phyloP scores from a whole-genome alignment of 139 green algal genomes.

The Coccomyxa sp. region DNA sequence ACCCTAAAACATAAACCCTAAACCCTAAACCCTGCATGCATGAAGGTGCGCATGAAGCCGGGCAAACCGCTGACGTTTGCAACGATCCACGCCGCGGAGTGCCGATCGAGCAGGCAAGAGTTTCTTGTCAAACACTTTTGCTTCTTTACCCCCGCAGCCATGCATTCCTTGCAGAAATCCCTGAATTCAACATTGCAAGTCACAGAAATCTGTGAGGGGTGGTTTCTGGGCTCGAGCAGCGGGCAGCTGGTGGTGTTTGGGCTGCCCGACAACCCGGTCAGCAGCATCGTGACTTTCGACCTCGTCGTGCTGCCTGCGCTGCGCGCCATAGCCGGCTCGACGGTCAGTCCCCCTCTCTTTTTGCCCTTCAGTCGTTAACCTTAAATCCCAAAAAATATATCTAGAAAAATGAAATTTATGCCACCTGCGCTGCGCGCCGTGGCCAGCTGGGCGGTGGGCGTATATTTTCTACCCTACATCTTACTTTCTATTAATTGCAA shows the following conservation, averaged over 20 bases:
- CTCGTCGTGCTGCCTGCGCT: slow-evolving; percentile 82
- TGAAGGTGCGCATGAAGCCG: slow-evolving; percentile 83
- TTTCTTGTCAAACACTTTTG: no score
- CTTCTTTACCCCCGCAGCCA: no score
- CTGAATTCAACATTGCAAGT: no score
- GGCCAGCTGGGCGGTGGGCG: slow-evolving; percentile 54
- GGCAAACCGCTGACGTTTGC: slow-evolving; percentile 28
- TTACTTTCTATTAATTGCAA: background rate
- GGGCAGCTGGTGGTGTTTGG: slow-evolving; percentile 41
- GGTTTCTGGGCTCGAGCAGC: slow-evolving; percentile 3
- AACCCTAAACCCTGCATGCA: no score
- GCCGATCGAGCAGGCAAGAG: background rate
- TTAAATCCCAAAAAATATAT: background rate
- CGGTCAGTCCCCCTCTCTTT: slow-evolving; percentile 8
- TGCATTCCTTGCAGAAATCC: no score
- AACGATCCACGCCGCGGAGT: no score
- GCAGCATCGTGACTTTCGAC: slow-evolving; percentile 89
- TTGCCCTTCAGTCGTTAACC: background rate
- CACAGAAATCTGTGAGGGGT: slow-evolving; percentile 92
- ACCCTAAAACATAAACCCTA: no score
- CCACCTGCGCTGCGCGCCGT: slow-evolving; percentile 79
- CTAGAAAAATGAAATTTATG: no score
- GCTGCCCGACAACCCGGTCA: slow-evolving; percentile 81
- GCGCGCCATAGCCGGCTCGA: slow-evolving; percentile 75
- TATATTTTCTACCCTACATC: background rate